phyloP scores from a whole-genome alignment of 805 yeast species.

The Starmerella floricola region DNA sequence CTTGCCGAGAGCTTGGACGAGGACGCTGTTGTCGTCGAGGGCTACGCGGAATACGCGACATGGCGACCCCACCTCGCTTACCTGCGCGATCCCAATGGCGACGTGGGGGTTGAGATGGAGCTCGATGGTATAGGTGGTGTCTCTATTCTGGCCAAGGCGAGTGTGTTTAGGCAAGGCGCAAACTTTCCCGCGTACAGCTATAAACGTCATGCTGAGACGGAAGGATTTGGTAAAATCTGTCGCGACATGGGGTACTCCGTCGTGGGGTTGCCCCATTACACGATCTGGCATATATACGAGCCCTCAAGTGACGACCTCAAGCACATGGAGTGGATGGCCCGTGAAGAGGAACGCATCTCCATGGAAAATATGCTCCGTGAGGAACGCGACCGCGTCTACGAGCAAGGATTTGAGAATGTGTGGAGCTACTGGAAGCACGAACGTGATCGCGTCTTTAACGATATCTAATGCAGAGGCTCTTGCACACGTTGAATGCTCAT shows the following conservation, averaged over 20 bases:
- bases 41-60: slow-evolving; percentile 92
- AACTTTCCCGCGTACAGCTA: slow-evolving; percentile 96
- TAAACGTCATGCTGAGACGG: slow-evolving; percentile 94
- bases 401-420: slow-evolving; percentile 65
- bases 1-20: slow-evolving; percentile 52
- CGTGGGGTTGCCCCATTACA: slow-evolving; percentile 88
- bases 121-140: slow-evolving; percentile 98
- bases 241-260: slow-evolving; percentile 80
- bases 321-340: slow-evolving; percentile 43
- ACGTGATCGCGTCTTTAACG: slow-evolving; percentile 45
- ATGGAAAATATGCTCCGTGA: slow-evolving; percentile 28
- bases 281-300: slow-evolving; percentile 94
- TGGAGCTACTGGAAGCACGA: slow-evolving; percentile 62
- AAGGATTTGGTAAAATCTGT: slow-evolving; percentile 88
- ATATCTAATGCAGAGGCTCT: background rate
- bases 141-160: slow-evolving; percentile 76
- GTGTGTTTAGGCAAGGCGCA: slow-evolving; percentile 74
- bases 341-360: slow-evolving; percentile 32
- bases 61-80: slow-evolving; percentile 97
- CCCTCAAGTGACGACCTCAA: slow-evolving; percentile 87
- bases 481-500: too few species aligned
- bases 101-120: slow-evolving; percentile 83
- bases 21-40: slow-evolving; percentile 94
- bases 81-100: slow-evolving; percentile 87
- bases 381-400: slow-evolving; percentile 41